These are phyloP conservation scores for Dillenia suffruticosa DNA, from an alignment of 164 flowering plant genomes.

Conservation along the genomic window DNA sequence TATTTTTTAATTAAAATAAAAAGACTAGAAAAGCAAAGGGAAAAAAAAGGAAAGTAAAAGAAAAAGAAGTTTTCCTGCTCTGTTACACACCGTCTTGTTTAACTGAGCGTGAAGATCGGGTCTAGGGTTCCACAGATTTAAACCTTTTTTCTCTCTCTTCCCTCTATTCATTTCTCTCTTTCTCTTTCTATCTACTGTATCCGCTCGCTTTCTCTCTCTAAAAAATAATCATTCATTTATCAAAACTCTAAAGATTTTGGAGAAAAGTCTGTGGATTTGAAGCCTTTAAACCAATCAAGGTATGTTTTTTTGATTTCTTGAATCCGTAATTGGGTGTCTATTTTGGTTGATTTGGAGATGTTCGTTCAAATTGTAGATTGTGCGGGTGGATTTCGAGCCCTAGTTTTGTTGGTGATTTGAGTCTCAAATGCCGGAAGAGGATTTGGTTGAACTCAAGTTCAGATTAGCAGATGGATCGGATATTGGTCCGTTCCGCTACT, in stretches of 20 bases:
- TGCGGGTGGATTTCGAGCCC: too few relatives aligned
- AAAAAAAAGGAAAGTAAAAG: not conserved
- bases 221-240: not conserved
- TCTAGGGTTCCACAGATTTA: conserved; percentile 13
- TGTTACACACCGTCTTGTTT: not conserved
- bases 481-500: conserved; percentile 59
- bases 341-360: not conserved
- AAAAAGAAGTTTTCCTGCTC: not conserved
- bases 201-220: not conserved
- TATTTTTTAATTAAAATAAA: not conserved
- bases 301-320: not conserved
- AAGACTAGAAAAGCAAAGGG: not conserved
- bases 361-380: not conserved
- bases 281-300: not conserved
- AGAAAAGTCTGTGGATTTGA: not conserved
- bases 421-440: conserved; percentile 53
- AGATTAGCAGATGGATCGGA: conserved; percentile 62
- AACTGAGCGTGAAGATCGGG: conserved; percentile 11
- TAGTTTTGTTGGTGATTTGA: too few relatives aligned
- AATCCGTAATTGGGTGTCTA: not conserved
- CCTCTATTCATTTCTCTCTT: not conserved
- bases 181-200: too few relatives aligned
- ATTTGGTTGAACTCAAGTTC: conserved; percentile 56
- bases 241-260: not conserved
- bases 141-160: too few relatives aligned